A percentile compares a stretch with the other conserved stretches of the same genome.
phyloP scores from a whole-genome alignment of 176 grass and related monocot species.

The Oropetium thomaeum region DNA sequence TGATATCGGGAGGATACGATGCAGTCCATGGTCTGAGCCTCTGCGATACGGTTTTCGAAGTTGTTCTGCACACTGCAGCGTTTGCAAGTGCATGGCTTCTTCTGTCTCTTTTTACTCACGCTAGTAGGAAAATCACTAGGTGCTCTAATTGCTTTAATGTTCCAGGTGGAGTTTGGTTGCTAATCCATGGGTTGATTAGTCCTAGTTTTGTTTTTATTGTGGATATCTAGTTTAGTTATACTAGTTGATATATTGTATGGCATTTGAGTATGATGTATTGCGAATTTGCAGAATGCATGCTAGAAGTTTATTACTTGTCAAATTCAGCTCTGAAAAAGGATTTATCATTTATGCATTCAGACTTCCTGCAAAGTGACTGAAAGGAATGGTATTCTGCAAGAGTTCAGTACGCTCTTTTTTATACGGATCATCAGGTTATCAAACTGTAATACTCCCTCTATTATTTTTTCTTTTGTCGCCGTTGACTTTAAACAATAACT shows the following conservation, averaged over 20 bases:
- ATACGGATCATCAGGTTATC: background rate
- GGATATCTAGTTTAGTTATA: background rate
- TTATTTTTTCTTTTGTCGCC: too few relatives aligned
- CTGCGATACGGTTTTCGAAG: constrained; percentile 14
- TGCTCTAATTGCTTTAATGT: constrained; percentile 13
- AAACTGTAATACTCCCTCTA: background rate
- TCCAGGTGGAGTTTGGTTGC: background rate
- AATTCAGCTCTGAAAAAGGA: background rate
- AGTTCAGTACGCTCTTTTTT: background rate
- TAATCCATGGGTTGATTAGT: constrained; percentile 41
- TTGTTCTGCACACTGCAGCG: constrained; percentile 19
- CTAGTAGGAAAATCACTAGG: constrained; percentile 26
- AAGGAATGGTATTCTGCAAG: background rate
- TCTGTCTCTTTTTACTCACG: background rate
- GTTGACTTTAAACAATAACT: too few relatives aligned
- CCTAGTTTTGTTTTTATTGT: background rate
- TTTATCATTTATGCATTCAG: background rate
- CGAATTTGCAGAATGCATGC: background rate
- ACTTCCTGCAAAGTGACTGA: background rate
- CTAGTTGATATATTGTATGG: background rate
- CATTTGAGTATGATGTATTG: background rate
- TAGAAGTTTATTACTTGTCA: background rate
- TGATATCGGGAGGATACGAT: background rate
- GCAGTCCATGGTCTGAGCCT: background rate
- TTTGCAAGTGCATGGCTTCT: constrained; percentile 35